A percentile compares a stretch with the other conserved stretches of the same genome.
phyloP scores from a whole-genome alignment of 2,329 filamentous ascomycete species.

The Aspergillus quadricinctus region DNA sequence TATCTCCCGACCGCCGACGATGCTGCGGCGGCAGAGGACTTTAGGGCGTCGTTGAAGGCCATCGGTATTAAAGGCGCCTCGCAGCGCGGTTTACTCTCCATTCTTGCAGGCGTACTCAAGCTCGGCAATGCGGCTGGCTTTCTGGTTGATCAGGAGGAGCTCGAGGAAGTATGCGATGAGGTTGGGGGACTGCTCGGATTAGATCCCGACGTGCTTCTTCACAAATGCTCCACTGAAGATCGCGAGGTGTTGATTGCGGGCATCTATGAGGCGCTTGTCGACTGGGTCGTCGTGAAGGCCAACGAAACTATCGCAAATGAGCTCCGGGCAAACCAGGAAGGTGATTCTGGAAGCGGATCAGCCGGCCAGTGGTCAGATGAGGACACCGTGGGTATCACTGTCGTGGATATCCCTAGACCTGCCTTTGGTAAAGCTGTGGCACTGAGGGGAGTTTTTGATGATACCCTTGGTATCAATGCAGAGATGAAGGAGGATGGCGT shows the following conservation, averaged over 20 bases:
- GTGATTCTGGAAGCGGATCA: conserved; percentile 62
- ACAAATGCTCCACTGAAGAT: conserved; percentile 78
- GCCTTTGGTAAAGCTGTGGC: conserved; percentile 81
- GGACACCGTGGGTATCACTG: conserved; percentile 81
- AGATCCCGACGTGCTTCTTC: conserved; percentile 74
- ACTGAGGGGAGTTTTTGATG: conserved; percentile 88
- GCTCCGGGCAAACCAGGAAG: conserved; percentile 60
- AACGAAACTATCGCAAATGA: conserved; percentile 79
- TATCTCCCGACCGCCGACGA: conserved; percentile 93
- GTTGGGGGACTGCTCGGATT: conserved; percentile 80
- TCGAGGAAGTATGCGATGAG: conserved; percentile 87
- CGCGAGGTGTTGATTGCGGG: conserved; percentile 77
- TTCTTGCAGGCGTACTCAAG: conserved; percentile 80
- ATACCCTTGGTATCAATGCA: conserved; percentile 83
- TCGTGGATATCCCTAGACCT: conserved; percentile 79
- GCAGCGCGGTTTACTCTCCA: conserved; percentile 78
- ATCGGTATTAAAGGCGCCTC: conserved; percentile 89
- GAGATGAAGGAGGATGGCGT: conserved; percentile 98
- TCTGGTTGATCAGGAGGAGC: conserved; percentile 72
- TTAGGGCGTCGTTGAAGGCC: conserved; percentile 76
- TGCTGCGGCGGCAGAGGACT: conserved; percentile 87
- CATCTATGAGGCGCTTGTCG: conserved; percentile 88
- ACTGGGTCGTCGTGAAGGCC: conserved; percentile 87
- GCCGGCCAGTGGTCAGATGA: conserved; percentile 65
- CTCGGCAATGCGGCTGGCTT: conserved; percentile 88